Evolutionary conservation across 2,329 filamentous ascomycete genomes (phyloP).

Genomic region (Penicillium sp.): DNA sequence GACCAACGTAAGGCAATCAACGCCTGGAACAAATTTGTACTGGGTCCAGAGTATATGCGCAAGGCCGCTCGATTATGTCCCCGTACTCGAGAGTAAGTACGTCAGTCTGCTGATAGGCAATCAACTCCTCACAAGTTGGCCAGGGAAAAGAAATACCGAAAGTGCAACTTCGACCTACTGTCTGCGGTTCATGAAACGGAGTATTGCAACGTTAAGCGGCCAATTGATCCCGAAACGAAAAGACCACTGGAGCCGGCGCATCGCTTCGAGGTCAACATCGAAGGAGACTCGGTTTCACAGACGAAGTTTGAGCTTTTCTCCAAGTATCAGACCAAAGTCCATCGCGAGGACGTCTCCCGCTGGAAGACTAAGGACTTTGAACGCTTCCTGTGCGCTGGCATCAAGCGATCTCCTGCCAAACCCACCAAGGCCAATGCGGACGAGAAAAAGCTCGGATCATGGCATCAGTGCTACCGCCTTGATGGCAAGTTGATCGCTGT

Average conservation of each 20-base stretch:
- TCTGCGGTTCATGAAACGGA: slow-evolving; percentile 45
- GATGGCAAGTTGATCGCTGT: slow-evolving; percentile 51
- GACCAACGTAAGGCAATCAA: slow-evolving; percentile 50
- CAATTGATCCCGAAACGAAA: slow-evolving; percentile 45
- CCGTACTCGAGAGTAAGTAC: slow-evolving; percentile 43
- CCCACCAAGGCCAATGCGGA: slow-evolving; percentile 29
- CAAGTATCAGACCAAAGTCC: slow-evolving; percentile 48
- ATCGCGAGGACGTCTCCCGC: slow-evolving; percentile 45
- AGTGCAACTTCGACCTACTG: slow-evolving; percentile 44
- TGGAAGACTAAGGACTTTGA: slow-evolving; percentile 47
- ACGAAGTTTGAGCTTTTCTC: slow-evolving; percentile 49
- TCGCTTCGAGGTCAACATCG: slow-evolving; percentile 49
- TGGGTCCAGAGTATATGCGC: slow-evolving; percentile 48
- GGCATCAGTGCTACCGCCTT: slow-evolving; percentile 51
- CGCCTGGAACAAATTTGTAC: slow-evolving; percentile 48
- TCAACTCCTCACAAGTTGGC: slow-evolving; percentile 7
- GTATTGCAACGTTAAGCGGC: slow-evolving; percentile 44
- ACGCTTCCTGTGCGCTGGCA: slow-evolving; percentile 48
- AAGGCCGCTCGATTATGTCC: slow-evolving; percentile 47
- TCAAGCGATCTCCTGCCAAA: slow-evolving; percentile 38
- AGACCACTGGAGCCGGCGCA: slow-evolving; percentile 48
- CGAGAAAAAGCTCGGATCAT: slow-evolving; percentile 48
- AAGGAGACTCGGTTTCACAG: slow-evolving; percentile 47
- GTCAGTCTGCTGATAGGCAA: background rate
- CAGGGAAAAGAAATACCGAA: slow-evolving; percentile 46